Evolutionary conservation across 2,329 filamentous ascomycete genomes (phyloP).

Genomic region (Xylaria sp.): DNA sequence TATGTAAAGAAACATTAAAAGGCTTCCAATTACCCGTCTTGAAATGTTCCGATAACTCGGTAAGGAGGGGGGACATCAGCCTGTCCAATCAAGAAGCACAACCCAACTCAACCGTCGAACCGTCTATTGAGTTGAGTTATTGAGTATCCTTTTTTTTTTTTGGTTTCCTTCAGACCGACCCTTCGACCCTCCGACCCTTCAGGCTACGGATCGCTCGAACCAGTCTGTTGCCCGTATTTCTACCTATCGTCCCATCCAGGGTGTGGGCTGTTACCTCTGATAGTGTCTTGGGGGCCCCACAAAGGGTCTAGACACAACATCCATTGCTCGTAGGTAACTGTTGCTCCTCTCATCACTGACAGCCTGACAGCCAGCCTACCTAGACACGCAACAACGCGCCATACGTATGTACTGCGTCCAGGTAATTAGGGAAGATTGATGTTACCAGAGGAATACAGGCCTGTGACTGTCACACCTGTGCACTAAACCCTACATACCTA

Average conservation of each 20-base stretch:
- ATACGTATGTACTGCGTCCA: too few relatives aligned
- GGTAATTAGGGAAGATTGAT: too few relatives aligned
- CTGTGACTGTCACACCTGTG: not conserved
- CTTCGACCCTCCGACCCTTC: not conserved
- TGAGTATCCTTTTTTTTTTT: too few relatives aligned
- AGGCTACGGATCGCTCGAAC: not conserved
- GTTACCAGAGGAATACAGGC: not conserved
- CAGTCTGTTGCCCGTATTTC: not conserved
- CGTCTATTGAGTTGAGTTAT: not conserved
- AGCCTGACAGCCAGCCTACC: too few relatives aligned
- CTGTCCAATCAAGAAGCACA: not conserved
- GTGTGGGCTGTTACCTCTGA: not conserved
- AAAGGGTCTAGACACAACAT: not conserved
- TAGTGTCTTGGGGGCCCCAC: not conserved
- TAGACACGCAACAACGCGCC: too few relatives aligned
- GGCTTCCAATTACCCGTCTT: not conserved
- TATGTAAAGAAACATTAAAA: not conserved
- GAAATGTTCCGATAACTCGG: not conserved
- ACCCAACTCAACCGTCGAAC: not conserved
- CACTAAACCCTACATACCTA: not conserved
- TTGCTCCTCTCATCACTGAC: not conserved
- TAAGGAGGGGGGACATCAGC: not conserved
- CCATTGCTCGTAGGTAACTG: too few relatives aligned
- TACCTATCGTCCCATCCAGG: not conserved
- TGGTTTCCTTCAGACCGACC: not conserved